Conservation (phyloP, 1,139 yeast genomes). For the Arxiozyma telluris region DNA sequence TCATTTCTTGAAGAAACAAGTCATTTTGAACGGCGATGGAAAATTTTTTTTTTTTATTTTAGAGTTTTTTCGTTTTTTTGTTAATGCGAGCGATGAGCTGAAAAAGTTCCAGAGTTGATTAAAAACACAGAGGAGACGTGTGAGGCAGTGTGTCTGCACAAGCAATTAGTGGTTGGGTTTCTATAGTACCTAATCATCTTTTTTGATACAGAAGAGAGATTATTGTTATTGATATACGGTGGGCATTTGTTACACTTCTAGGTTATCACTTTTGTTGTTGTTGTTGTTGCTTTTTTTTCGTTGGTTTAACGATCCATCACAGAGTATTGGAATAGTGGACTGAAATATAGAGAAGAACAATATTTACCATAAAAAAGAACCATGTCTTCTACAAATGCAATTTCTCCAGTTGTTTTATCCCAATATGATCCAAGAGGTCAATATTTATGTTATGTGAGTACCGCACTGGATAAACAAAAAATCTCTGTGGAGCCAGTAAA, state of each 20-base stretch:
- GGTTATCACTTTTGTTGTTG: too few species aligned
- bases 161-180: too few species aligned
- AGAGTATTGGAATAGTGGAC: background rate
- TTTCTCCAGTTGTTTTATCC: slow-evolving; percentile 26
- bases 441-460: slow-evolving; percentile 56
- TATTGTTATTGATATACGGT: background rate
- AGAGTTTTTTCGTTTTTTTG: background rate
- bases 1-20: background rate
- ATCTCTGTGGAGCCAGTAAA: slow-evolving; percentile 55
- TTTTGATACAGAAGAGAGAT: background rate
- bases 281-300: too few species aligned
- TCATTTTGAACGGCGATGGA: slow-evolving; percentile 3
- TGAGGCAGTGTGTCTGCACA: too few species aligned
- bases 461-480: slow-evolving; percentile 67
- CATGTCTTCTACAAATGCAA: slow-evolving; percentile 5
- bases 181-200: too few species aligned
- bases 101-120: background rate
- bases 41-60: background rate
- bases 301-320: background rate
- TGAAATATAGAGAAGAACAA: background rate
- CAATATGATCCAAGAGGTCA: slow-evolving; percentile 40
- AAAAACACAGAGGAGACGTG: background rate
- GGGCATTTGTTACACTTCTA: background rate
- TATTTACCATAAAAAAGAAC: background rate
- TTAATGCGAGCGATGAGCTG: slow-evolving; percentile 1